Evolutionary conservation across 2,329 filamentous ascomycete species (phyloP).

Genomic region (Sporothrix protearum): DNA sequence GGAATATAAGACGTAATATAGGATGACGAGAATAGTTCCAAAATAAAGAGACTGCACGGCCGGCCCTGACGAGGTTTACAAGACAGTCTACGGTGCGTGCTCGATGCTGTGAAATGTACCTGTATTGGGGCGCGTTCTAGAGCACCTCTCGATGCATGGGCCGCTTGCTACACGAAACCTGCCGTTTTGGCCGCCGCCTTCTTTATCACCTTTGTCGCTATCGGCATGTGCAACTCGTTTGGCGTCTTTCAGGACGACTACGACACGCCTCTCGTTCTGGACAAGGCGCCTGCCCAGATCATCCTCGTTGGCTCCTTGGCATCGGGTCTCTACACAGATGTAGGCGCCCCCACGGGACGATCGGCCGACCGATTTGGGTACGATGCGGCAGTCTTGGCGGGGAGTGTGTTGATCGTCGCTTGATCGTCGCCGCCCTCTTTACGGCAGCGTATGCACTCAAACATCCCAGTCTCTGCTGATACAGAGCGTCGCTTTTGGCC

Average conservation of each 20-base stretch:
- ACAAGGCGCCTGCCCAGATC: background rate
- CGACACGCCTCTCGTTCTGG: background rate
- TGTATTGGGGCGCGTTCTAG: too few relatives aligned
- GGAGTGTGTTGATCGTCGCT: background rate
- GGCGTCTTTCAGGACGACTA: slow-evolving; percentile 13
- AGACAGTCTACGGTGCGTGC: too few relatives aligned
- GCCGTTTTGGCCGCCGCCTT: background rate
- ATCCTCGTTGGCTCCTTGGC: background rate
- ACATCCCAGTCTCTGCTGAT: background rate
- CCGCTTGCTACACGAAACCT: background rate
- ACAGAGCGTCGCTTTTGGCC: background rate
- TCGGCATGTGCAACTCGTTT: slow-evolving; percentile 13
- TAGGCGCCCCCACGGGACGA: background rate
- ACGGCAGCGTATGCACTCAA: background rate
- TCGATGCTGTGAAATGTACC: too few relatives aligned
- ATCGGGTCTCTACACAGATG: background rate
- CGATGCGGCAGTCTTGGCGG: background rate
- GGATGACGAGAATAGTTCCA: too few relatives aligned
- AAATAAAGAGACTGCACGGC: too few relatives aligned
- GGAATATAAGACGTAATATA: background rate
- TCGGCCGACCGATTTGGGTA: background rate
- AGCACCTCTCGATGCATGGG: too few relatives aligned
- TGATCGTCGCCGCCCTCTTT: background rate
- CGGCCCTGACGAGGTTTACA: too few relatives aligned
- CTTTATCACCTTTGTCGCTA: background rate